Percentiles rank a stretch among this genome's conserved stretches.
Conservation (phyloP, 192 early-diverging fungal genomes). For the Coemansia erecta region DNA sequence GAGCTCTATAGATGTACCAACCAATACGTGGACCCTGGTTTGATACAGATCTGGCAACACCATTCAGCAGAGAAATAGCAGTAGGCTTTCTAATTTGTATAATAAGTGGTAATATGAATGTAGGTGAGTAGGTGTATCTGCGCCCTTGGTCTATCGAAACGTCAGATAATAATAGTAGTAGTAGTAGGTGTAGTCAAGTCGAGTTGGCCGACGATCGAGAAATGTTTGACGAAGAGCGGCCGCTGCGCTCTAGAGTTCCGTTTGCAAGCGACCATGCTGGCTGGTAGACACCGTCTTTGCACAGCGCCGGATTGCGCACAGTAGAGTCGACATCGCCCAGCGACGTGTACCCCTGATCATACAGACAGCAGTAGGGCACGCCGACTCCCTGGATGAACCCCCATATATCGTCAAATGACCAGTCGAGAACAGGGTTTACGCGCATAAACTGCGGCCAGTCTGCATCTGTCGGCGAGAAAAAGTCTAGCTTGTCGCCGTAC, state of each 20-base stretch:
- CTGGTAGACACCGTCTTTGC: constrained; percentile 43
- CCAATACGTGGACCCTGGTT: too few relatives aligned
- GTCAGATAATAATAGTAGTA: too few relatives aligned
- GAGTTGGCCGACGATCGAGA: constrained; percentile 19
- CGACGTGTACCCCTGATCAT: constrained; percentile 92
- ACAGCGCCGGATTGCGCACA: constrained; percentile 76
- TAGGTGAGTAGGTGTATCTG: neutral
- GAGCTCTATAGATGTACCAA: too few relatives aligned
- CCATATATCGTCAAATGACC: constrained; percentile 87
- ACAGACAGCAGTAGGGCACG: constrained; percentile 84
- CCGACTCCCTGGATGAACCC: constrained; percentile 60
- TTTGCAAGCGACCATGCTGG: constrained; percentile 30
- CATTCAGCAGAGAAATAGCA: too few relatives aligned
- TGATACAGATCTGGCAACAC: too few relatives aligned
- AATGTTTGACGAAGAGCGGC: constrained; percentile 28
- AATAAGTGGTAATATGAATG: neutral
- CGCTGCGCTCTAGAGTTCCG: constrained; percentile 45
- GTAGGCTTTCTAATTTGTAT: too few relatives aligned
- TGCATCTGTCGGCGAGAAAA: constrained; percentile 72
- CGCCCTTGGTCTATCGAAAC: neutral
- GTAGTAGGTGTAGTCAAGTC: neutral
- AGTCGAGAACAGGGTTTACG: constrained; percentile 89
- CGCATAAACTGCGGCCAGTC: constrained; percentile 92
- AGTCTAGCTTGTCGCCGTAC: constrained; percentile 59
- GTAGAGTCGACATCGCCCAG: constrained; percentile 84